Base-by-base conservation (phyloP, 1,284 basidiomycete genomes). In the Anthracocystis panici-leucophaei region DNA sequence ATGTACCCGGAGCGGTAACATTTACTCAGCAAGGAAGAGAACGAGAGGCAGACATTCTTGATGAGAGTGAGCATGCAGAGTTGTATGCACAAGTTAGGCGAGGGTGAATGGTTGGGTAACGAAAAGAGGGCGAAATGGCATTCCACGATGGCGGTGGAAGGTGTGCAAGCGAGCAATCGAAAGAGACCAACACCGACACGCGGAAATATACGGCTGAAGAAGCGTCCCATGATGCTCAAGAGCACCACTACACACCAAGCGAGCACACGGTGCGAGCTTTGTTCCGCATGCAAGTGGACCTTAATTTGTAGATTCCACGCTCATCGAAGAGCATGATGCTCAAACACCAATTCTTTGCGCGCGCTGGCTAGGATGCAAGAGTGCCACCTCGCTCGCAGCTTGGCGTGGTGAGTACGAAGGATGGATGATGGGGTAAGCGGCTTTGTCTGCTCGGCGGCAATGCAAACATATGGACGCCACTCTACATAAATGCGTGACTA, bases 101-200 rank as follows among this genome's bases (percentile, higher is more conserved):
- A 48, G 46, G 7, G 25, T 27, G 25, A 16, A 29, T 46, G 25
- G 45, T 11, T 4, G 14, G 45, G 40, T 8, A 29, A 57, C n/a
- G 5, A 20, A 16, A 10, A 7, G 9, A 18, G 7, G 42, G n/a
- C 16, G 18, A n/a, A 5, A 18, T 52, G 25, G 56, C 62, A 57
- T 58, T 65, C 56, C 56, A 58, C 56, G 56, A 65, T 65, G 55
- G 50, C 50, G 44, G 51, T 44, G 62, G 56, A 49, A 27, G 27
- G 27, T 3, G 27, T 27, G 27, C 27, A 27, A 48, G 27, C 12
- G n/a, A 54, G 14, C 20, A 8, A 20, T 16, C 11, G 21, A 31
- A 20, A 27, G 27, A 48, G 8, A 18, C 18, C 35, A 14, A n/a
- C 20, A 41, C 21, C 5, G 31, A 40, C 23, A 40, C 35, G 33